Base-by-base conservation (phyloP, 106 monocot species). In the Narthecium ossifragum region DNA sequence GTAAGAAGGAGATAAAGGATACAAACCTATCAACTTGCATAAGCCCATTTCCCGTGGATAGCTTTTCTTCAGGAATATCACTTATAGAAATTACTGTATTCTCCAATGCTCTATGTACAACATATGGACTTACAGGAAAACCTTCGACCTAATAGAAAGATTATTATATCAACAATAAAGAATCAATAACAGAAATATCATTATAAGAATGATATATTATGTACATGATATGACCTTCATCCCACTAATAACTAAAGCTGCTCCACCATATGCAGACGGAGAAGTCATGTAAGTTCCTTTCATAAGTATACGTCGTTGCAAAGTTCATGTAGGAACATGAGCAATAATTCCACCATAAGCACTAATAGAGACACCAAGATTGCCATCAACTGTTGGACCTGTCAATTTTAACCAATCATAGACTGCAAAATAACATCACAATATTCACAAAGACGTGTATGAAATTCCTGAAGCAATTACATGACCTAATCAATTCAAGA, bases 201-300 rank as follows among this genome's bases (percentile, higher is more conserved):
- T 3, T 49, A n/a, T 24, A 68, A 31, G 34, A 23, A 34, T 25
- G 43, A 27, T n/a, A n/a, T n/a, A n/a, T n/a, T n/a, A n/a, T n/a
- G n/a, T n/a, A n/a, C n/a, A n/a, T n/a, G n/a, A n/a, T n/a, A n/a
- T n/a, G n/a, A 98, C 96, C 96, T 98, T 98, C 90, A 98, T 90
- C 34, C 66, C 96, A 72, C 96, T 90, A 66, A 98, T 43, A 34
- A 98, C 71, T 53, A 98, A 70, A 69, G 96, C 90, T 61, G 90
- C 78, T 25, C 90, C 96, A 46, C 96, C 96, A 77, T 90, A 98
- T 31, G 96, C 90, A 53, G 76, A 98, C 51, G 96, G 96, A 57
- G 96, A 98, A 51, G 96, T 57, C 96, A 98, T 98, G 53, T 90
- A 98, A 57, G 96, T 98, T 26, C 96, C 96, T 76, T 98, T 98